phyloP scores from a whole-genome alignment of 176 grass and related monocot species.

The Elymus sibiricus region DNA sequence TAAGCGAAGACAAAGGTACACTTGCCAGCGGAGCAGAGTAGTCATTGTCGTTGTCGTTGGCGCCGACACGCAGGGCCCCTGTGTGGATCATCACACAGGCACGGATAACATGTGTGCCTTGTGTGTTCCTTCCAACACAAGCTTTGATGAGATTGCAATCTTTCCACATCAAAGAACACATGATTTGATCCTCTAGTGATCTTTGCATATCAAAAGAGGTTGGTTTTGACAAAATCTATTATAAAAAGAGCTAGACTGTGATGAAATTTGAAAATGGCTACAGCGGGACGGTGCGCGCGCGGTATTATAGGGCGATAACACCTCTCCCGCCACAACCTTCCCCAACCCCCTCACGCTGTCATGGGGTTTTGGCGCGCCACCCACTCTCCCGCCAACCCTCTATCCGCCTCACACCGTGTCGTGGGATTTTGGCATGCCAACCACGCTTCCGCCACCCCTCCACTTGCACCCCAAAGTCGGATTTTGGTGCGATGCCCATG shows the following conservation, averaged over 20 bases:
- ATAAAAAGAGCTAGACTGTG: not conserved
- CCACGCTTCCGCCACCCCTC: too few relatives aligned
- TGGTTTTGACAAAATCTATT: too few relatives aligned
- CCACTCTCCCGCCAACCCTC: not conserved
- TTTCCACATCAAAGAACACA: not conserved
- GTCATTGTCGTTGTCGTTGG: too few relatives aligned
- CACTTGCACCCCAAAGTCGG: too few relatives aligned
- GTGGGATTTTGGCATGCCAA: too few relatives aligned
- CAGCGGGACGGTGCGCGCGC: accelerated
- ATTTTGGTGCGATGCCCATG: not conserved
- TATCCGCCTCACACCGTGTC: not conserved
- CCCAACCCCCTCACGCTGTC: too few relatives aligned
- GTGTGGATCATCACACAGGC: too few relatives aligned
- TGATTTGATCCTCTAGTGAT: not conserved
- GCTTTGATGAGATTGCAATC: too few relatives aligned
- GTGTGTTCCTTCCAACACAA: too few relatives aligned
- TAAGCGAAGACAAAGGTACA: not conserved
- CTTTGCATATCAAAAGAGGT: not conserved
- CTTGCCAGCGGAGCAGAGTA: not conserved
- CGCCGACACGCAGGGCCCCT: too few relatives aligned
- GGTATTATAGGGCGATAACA: not conserved
- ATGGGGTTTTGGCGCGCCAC: not conserved
- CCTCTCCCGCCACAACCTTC: not conserved
- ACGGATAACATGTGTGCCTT: too few relatives aligned
- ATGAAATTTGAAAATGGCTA: not conserved